phyloP scores from a whole-genome alignment of 768 basidiomycete species.

The Kwoniella sp. region DNA sequence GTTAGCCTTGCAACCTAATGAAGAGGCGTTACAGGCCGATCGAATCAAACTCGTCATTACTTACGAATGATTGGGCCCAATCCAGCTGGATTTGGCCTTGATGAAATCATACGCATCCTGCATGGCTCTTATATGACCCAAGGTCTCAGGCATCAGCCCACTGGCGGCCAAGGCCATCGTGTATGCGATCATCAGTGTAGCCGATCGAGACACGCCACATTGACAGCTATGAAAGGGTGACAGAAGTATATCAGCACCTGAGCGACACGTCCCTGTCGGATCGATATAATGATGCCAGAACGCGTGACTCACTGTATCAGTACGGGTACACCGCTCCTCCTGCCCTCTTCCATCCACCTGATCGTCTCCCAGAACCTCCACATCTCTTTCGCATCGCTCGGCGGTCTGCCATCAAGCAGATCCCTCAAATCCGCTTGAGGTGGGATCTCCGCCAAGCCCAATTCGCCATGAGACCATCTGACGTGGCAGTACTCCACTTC shows the following conservation, averaged over 20 bases:
- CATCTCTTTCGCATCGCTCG: constrained; percentile 14
- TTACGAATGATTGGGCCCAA: constrained; percentile 55
- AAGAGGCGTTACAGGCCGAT: too few relatives aligned
- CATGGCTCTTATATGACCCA: constrained; percentile 48
- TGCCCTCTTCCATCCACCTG: constrained; percentile 42
- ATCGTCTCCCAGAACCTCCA: constrained; percentile 50
- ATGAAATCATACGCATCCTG: constrained; percentile 55
- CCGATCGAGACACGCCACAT: constrained; percentile 54
- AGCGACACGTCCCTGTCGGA: background rate
- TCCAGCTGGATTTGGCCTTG: constrained; percentile 44
- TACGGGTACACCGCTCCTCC: constrained; percentile 42
- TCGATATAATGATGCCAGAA: background rate
- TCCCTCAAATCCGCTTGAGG: constrained; percentile 20
- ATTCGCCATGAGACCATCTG: constrained; percentile 54
- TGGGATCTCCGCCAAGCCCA: constrained; percentile 43
- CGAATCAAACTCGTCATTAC: too few relatives aligned
- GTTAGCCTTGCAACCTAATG: constrained; percentile 11
- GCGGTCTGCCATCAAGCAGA: constrained; percentile 9
- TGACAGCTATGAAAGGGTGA: constrained; percentile 45
- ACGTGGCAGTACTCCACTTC: constrained; percentile 51
- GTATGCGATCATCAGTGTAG: constrained; percentile 53
- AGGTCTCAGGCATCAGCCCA: constrained; percentile 36
- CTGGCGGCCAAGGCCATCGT: constrained; percentile 51
- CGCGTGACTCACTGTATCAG: constrained; percentile 53
- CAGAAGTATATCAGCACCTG: background rate